These are phyloP conservation scores for Pestalotiopsis sp. DNA, from an alignment of 2,329 filamentous ascomycete genomes.

Conservation along the genomic window DNA sequence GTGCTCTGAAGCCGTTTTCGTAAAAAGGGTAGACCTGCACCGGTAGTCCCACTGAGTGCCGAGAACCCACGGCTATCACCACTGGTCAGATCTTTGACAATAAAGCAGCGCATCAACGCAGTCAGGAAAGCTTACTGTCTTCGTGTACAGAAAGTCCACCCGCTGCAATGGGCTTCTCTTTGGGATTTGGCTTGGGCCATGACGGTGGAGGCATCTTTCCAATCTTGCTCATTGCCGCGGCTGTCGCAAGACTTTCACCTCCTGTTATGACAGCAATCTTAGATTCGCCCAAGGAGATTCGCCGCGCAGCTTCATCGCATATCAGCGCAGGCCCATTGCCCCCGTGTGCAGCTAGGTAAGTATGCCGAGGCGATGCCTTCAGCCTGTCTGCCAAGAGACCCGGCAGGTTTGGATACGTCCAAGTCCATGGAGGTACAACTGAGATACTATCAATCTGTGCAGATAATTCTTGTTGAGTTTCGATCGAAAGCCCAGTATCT, in stretches of 20 bases:
- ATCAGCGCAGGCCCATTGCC: slow-evolving; percentile 65
- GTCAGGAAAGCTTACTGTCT: not conserved
- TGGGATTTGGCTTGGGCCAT: slow-evolving; percentile 56
- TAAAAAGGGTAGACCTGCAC: slow-evolving; percentile 71
- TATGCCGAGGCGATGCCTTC: not conserved
- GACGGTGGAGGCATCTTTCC: slow-evolving; percentile 44
- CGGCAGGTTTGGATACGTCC: slow-evolving; percentile 64
- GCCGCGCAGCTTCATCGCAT: slow-evolving; percentile 64
- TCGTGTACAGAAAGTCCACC: slow-evolving; percentile 39
- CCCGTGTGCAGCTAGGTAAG: slow-evolving; percentile 48
- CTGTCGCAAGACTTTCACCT: slow-evolving; percentile 15
- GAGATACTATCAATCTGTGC: slow-evolving; percentile 58
- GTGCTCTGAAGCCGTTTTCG: slow-evolving; percentile 64
- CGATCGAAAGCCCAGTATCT: slow-evolving; percentile 40
- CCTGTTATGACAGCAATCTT: slow-evolving; percentile 57
- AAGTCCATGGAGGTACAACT: slow-evolving; percentile 67
- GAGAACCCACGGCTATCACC: slow-evolving; percentile 44
- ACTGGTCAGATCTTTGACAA: slow-evolving; percentile 29
- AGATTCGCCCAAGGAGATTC: slow-evolving; percentile 54
- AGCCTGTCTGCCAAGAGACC: slow-evolving; percentile 53
- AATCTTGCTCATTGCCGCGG: slow-evolving; percentile 35
- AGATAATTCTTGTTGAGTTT: slow-evolving; percentile 35
- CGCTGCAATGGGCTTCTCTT: slow-evolving; percentile 49
- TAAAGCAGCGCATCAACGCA: not conserved
- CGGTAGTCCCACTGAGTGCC: slow-evolving; percentile 51